A percentile compares a stretch with the other conserved stretches of the same genome.
Evolutionary conservation across 2,329 filamentous ascomycete species (phyloP).

Genomic region (Sporothrix phasma): DNA sequence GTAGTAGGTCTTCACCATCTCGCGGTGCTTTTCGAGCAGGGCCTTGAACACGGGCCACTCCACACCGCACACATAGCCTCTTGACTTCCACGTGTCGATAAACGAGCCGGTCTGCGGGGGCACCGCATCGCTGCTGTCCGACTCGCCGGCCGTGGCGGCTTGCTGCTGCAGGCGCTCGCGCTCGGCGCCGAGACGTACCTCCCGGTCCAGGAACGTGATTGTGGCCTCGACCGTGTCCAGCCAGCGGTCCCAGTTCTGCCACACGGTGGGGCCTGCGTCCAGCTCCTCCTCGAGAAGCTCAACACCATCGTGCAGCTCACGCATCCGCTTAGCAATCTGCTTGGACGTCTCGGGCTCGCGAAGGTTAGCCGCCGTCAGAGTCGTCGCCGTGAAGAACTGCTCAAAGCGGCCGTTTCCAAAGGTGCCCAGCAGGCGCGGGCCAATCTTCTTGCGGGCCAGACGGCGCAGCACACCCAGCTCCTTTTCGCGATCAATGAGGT

Average conservation of each 20-base stretch:
- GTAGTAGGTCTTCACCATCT: slow-evolving; percentile 62
- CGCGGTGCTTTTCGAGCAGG: slow-evolving; percentile 67
- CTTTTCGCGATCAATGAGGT: slow-evolving; percentile 86
- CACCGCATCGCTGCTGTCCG: not conserved
- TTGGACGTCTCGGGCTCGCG: slow-evolving; percentile 73
- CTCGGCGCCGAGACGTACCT: slow-evolving; percentile 37
- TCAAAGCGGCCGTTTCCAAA: slow-evolving; percentile 95
- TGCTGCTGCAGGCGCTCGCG: slow-evolving; percentile 22
- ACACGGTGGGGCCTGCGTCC: slow-evolving; percentile 70
- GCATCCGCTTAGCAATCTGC: slow-evolving; percentile 95
- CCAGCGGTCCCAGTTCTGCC: slow-evolving; percentile 94
- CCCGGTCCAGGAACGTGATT: slow-evolving; percentile 45
- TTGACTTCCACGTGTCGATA: slow-evolving; percentile 50
- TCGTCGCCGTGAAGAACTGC: slow-evolving; percentile 78
- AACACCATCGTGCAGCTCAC: slow-evolving; percentile 88
- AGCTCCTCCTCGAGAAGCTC: slow-evolving; percentile 73
- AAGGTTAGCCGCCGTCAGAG: slow-evolving; percentile 67
- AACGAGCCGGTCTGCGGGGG: slow-evolving; percentile 3
- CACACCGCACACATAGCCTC: slow-evolving; percentile 71
- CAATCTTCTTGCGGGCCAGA: slow-evolving; percentile 84
- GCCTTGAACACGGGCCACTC: slow-evolving; percentile 71
- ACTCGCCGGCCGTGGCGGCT: not conserved
- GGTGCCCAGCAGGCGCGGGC: slow-evolving; percentile 79
- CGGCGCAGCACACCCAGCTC: slow-evolving; percentile 80
- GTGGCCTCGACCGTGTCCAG: slow-evolving; percentile 54